Conservation (phyloP, 768 basidiomycete genomes). For the Termitomyces heimii region DNA sequence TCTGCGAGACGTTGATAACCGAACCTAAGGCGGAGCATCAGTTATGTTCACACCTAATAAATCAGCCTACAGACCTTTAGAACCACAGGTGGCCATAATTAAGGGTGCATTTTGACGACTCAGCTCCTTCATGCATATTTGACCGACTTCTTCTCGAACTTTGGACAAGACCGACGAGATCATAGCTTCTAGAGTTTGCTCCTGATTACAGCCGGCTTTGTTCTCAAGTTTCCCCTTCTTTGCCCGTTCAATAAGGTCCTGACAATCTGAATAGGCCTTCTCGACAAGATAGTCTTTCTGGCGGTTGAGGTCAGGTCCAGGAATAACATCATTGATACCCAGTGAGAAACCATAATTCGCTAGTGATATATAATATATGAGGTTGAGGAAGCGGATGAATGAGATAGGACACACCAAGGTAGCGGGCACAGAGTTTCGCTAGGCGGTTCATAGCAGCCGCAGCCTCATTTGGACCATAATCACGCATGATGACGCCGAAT, state of each 20-base stretch:
- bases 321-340: conserved; percentile 98
- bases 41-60: neutral
- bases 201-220: conserved; percentile 96
- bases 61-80: conserved; percentile 64
- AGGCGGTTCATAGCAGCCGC: conserved; percentile 93
- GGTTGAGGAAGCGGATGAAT: neutral
- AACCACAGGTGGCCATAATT: conserved; percentile 99
- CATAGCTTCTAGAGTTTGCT: conserved; percentile 94
- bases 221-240: conserved; percentile 92
- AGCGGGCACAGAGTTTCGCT: conserved; percentile 93
- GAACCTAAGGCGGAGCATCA: conserved; percentile 49
- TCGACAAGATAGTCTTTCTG: conserved; percentile 86
- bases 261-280: conserved; percentile 83
- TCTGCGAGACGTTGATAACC: conserved; percentile 98
- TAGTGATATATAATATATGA: conserved; percentile 25
- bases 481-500: conserved; percentile 95
- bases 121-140: conserved; percentile 98
- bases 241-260: conserved; percentile 81
- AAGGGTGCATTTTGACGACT: conserved; percentile 94
- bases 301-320: conserved; percentile 72
- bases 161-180: conserved; percentile 92
- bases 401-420: conserved; percentile 55
- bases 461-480: conserved; percentile 94
- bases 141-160: conserved; percentile 93
- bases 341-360: conserved; percentile 97